Base-by-base conservation (phyloP, 2,329 filamentous ascomycete genomes). In the Didymella glomerata region DNA sequence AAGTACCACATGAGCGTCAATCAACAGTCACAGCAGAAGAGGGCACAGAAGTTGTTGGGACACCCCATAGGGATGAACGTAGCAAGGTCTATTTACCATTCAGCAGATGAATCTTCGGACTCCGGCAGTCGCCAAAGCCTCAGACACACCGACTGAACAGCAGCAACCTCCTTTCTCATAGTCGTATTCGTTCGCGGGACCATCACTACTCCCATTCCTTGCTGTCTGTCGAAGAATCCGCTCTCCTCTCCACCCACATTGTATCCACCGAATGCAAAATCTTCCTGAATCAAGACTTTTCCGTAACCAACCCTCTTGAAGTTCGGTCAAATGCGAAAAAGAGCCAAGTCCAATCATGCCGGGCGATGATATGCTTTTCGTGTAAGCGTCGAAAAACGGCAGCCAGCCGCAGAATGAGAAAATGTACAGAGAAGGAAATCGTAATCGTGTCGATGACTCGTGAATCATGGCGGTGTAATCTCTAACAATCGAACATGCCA, bases 391-490 rank as follows among this genome's bases (percentile, higher is more conserved):
- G 66, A 73, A 76, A 73, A 69, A 74, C 72, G 73, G 74, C 73
- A 68, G 70, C 70, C 63, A 69, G 72, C 74, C 74, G 74, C 70
- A 72, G 73, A 73, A 73, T 70, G 71, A 72, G 69, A 75, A 75
- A 69, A 76, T 76, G 62, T 76, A 76, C 74, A 76, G 57, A 64
- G 70, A 75, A 74, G 68, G 68, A 76, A 75, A 66, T 76, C 73
- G 69, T 76, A 68, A 72, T 71, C 67, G 60, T 73, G 69, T 70
- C 70, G 68, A 73, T 69, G 66, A 61, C 63, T 69, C 69, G 65
- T 68, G 62, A 67, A 71, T 67, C 70, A 58, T 68, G 63, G 67
- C 52, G 59, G 61, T 55, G 45, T 56, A 68, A 66, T 67, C 62
- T 68, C 68, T 68, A 62, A 65, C 65, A 68, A 63, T 67, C 65